phyloP scores from a whole-genome alignment of 2,329 filamentous ascomycete genomes.

The Corniculantispora saksenae region DNA sequence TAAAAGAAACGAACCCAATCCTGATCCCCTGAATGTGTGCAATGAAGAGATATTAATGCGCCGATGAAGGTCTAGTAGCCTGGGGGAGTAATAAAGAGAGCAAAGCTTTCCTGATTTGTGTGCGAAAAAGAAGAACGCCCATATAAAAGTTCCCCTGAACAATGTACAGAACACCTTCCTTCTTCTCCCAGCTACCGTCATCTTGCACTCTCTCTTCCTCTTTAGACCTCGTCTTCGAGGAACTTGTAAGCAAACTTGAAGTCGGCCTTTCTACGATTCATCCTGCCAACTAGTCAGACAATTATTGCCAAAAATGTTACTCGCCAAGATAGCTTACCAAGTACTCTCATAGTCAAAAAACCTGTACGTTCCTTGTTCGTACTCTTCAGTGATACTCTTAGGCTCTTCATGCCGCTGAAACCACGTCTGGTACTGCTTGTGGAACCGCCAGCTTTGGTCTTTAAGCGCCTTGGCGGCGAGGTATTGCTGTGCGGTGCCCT shows the following conservation, averaged over 20 bases:
- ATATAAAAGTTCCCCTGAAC: slow-evolving; percentile 8
- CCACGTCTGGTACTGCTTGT: slow-evolving; percentile 99
- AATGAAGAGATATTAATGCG: slow-evolving; percentile 3
- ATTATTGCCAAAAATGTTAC: not conserved
- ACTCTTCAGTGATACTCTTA: slow-evolving; percentile 98
- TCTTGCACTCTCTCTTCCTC: not conserved
- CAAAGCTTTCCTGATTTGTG: slow-evolving; percentile 2
- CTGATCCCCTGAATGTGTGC: slow-evolving; percentile 3
- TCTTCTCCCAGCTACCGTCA: not conserved
- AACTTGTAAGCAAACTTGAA: slow-evolving; percentile 99
- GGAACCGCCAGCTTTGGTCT: slow-evolving; percentile 97
- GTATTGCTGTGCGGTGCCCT: slow-evolving; percentile 93
- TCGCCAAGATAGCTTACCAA: slow-evolving; percentile 68
- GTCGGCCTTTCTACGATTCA: slow-evolving; percentile 96
- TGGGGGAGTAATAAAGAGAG: not conserved
- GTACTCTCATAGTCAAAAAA: slow-evolving; percentile 99
- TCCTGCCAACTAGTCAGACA: slow-evolving; percentile 58
- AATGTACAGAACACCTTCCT: slow-evolving; percentile 12
- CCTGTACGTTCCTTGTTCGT: slow-evolving; percentile 96
- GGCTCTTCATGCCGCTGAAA: slow-evolving; percentile 98
- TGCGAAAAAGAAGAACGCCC: slow-evolving; percentile 13
- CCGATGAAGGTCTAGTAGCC: not conserved
- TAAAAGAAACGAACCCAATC: not conserved
- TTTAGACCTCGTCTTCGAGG: slow-evolving; percentile 83
- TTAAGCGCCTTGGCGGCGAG: slow-evolving; percentile 95